Base-by-base conservation (phyloP, 768 basidiomycete genomes). In the Pulveroboletus frians region DNA sequence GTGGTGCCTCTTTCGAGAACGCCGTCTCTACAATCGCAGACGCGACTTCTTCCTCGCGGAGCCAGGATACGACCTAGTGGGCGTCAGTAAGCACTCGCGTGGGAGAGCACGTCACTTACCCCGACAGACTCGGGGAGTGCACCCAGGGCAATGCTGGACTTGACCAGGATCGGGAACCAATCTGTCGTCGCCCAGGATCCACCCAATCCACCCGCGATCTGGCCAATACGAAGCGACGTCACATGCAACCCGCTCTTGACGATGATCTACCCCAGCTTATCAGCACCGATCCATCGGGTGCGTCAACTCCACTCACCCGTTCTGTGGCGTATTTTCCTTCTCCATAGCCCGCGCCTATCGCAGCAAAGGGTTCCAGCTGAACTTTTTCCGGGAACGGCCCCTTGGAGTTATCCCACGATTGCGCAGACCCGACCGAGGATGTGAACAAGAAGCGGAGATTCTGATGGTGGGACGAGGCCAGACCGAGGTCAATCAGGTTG, bases 171-270 rank as follows among this genome's bases (percentile, higher is more conserved):
- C 14, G 77, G 76, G 67, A n/a, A n/a, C n/a, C n/a, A n/a, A n/a
- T n/a, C n/a, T n/a, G n/a, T n/a, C n/a, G n/a, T n/a, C n/a, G n/a
- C 68, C 76, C 77, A 78, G 0, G 69, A 68, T 17, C 76, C 76
- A 1, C 58, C 59, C 0, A 47, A 50, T 20, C 73, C 73, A 14
- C 76, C 76, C 23, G 62, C 64, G 7, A 78, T 59, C 48, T 80
- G 78, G 0, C 76, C 78, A 9, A 77, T 70, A 3, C 79, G 65
- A 26, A 78, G 60, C 2, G 70, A 69, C 0, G 69, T 63, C 0
- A 60, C 61, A 7, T 64, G 63, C 3, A 77, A 49, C 3, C 71
- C 66, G 8, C 73, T 73, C 41, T 64, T 63, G 4, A 59, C 59
- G 23, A 79, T 66, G 8, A 77, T 59, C 65, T 73, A 29, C 14